Evolutionary conservation across 192 early-diverging fungal species (phyloP), one percentile per base, ranked within the genome.

Genomic region (Radiomyces spectabilis): DNA sequence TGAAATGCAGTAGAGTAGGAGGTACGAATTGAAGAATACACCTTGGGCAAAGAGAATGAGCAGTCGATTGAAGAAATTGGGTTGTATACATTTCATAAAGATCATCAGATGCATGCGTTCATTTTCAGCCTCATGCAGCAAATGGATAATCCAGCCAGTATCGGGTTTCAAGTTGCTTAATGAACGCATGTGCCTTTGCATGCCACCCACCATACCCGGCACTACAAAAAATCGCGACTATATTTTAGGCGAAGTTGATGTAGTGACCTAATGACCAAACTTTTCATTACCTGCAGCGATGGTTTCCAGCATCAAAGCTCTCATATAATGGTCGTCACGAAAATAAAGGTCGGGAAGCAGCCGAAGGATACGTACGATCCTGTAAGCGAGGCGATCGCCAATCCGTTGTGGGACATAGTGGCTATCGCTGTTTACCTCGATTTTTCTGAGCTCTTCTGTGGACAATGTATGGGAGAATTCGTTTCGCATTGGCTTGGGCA

Each of bases 121-220:
- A 70, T 94, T 94, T 61, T 97, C 90, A 6, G 94, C 92, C 66
- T 97, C 91, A 52, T 93, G 89, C 34, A 95, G 72, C 38, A 97
- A 60, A 51, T 92, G 91, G 13, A 76, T 74, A 68, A 97, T 92
- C 88, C 91, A 95, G 16, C 94, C 92, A 41, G 88, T 78, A 68
- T 97, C 94, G 55, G 88, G 84, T 5, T 72, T 69, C 67, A 91
- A 77, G 1, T 79, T 63, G 13, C 91, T 80, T 22, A 94, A 70
- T 29, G 87, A 88, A 18, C 79, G 75, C 13, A 92, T 74, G 51
- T 95, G 93, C 5, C 87, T 74, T 10, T 88, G 68, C 62, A 87
- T 73, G 5, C 82, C 92, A 15, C 83, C 92, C 0, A 94, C 92
- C 86, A 95, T 90, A 33, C 94, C 94, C 9, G 91, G 91, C 27